Evolutionary conservation across 768 basidiomycete genomes (phyloP).

Genomic region (Austroboletus festivus): DNA sequence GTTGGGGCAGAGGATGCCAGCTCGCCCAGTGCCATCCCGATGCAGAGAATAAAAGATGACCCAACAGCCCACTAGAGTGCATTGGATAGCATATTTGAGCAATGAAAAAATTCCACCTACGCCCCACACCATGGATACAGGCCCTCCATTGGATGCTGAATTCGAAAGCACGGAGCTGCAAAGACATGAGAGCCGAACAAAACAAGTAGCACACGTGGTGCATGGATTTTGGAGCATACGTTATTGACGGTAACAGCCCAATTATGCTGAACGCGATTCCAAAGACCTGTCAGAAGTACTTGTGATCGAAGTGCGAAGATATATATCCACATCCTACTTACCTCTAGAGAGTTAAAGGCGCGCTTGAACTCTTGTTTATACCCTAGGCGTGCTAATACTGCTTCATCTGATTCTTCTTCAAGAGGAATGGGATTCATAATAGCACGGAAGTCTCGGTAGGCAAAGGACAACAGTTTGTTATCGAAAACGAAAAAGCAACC

Average conservation of each 20-base stretch:
- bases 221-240: slow-evolving; percentile 35
- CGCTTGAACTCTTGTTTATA: slow-evolving; percentile 36
- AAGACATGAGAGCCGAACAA: not conserved
- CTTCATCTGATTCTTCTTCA: slow-evolving; percentile 21
- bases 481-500: no score
- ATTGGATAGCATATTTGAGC: not conserved
- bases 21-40: slow-evolving; percentile 38
- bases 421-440: slow-evolving; percentile 1
- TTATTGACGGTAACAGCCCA: slow-evolving; percentile 61
- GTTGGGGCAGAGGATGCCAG: slow-evolving; percentile 38
- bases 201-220: not conserved
- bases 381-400: slow-evolving; percentile 26
- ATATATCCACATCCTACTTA: not conserved
- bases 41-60: slow-evolving; percentile 33
- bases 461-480: no score
- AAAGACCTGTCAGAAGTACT: slow-evolving; percentile 48
- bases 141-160: slow-evolving; percentile 46
- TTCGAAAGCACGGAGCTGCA: slow-evolving; percentile 41
- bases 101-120: slow-evolving; percentile 15
- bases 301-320: not conserved
- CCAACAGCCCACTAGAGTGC: slow-evolving; percentile 33
- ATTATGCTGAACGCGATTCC: slow-evolving; percentile 68
- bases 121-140: slow-evolving; percentile 42
- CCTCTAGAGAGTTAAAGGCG: slow-evolving; percentile 30
- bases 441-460: no score